phyloP scores from a whole-genome alignment of 2,329 filamentous ascomycete genomes.

The Trichoderma brevicompactum region DNA sequence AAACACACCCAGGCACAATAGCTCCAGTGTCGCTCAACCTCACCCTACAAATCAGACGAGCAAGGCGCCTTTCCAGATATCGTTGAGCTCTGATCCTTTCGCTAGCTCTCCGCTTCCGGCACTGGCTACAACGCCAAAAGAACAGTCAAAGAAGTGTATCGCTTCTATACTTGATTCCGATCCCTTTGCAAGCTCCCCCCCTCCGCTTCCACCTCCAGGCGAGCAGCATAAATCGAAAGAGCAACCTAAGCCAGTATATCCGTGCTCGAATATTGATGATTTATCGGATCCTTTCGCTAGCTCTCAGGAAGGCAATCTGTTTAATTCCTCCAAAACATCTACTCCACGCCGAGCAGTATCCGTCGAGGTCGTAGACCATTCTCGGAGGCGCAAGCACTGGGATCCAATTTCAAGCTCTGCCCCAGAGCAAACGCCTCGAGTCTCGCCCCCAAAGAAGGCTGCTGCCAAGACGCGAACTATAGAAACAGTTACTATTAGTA shows the following conservation, averaged over 20 bases:
- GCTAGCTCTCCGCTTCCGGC: conserved; percentile 11
- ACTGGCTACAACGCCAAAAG: neutral
- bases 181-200: conserved; percentile 45
- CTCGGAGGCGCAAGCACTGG: conserved; percentile 32
- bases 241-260: neutral
- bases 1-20: neutral
- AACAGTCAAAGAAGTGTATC: neutral
- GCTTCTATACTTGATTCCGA: conserved; percentile 34
- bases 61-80: neutral
- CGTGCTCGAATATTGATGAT: neutral
- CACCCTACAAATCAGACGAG: neutral
- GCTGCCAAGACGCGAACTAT: conserved; percentile 20
- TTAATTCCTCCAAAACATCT: neutral
- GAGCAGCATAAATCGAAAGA: neutral
- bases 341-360: conserved; percentile 19
- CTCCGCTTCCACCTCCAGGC: neutral
- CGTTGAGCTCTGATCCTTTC: conserved; percentile 8
- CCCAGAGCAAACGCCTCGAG: conserved; percentile 43
- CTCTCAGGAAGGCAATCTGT: conserved; percentile 28
- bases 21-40: neutral
- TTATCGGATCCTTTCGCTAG: conserved; percentile 33
- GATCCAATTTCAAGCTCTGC: conserved; percentile 60
- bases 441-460: conserved; percentile 28
- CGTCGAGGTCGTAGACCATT: neutral
- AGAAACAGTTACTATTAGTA: conserved; percentile 39